These are phyloP conservation scores for Medicago ruthenica DNA, from an alignment of 306 rosid species.

Conservation along the genomic window DNA sequence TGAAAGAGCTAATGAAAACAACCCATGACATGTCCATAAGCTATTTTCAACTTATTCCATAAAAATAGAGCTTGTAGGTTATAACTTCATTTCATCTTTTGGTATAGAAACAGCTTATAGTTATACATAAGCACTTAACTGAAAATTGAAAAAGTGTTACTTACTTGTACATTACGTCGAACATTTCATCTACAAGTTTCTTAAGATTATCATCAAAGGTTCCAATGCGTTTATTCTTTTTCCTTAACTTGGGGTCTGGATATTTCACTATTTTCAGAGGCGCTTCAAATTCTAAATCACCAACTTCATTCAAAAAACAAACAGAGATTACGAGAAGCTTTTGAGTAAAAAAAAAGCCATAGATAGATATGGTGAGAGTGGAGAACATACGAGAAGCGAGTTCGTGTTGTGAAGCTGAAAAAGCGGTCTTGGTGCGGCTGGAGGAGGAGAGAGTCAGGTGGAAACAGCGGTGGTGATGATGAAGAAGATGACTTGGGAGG, in stretches of 20 bases:
- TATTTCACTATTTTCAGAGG: conserved; percentile 76
- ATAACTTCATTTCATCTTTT: no score
- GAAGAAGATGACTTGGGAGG: conserved; percentile 34
- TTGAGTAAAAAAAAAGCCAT: not conserved
- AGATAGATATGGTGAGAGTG: not conserved
- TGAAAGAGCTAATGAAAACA: no score
- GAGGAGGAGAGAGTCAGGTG: conserved; percentile 34
- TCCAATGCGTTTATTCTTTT: conserved; percentile 70
- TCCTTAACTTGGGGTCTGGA: conserved; percentile 80
- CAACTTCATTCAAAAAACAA: conserved; percentile 47
- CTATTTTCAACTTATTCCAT: no score
- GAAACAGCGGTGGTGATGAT: conserved; percentile 27
- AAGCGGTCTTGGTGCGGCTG: conserved; percentile 52
- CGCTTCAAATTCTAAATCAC: conserved; percentile 68
- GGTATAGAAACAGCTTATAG: not conserved
- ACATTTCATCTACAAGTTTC: conserved; percentile 83
- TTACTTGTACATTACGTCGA: conserved; percentile 90
- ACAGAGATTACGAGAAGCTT: not conserved
- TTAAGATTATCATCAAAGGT: conserved; percentile 73
- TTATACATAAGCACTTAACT: not conserved
- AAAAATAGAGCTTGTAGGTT: no score
- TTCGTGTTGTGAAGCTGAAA: conserved; percentile 57
- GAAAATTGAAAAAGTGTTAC: conserved; percentile 35
- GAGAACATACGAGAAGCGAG: conserved; percentile 68
- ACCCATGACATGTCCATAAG: no score